Evolutionary conservation across 75 land plant genomes (phyloP), one percentile per base, ranked within the genome.

Genomic region (Cupressus sempervirens): DNA sequence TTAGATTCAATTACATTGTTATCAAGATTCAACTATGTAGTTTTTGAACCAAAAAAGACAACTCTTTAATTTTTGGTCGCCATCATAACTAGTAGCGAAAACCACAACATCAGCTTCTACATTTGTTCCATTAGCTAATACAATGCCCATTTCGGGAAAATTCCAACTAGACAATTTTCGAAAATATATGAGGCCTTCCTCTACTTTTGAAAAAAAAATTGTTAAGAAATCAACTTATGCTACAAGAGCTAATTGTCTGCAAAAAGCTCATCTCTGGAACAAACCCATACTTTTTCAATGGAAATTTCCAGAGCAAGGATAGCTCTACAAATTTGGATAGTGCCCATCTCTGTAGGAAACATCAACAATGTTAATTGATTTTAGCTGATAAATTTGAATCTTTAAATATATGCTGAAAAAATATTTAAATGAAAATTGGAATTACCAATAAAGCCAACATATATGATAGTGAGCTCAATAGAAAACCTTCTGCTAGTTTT

Each of bases 71-170:
- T 95, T 95, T 77, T 86, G 84, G 62, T 92, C 88, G 9, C 97
- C 95, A 36, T 95, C 90, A 75, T 83, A 95, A n/a, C 96, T 95
- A 46, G 95, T 95, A 11, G 91, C 90, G 30, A 93, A 86, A 40
- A 93, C 30, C 20, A 95, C 94, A 77, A 93, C 89, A 90, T 95
- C 97, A 13, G 97, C 97, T 81, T 92, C 92, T 40, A 95, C 18
- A 62, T 82, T 90, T 4, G 91, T 87, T 15, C 73, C 53, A 76
- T 95, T 94, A 3, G 91, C 94, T 34, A 95, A 84, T 29, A 91
- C 86, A 30, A 95, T 30, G 20, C 97, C 95, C 5, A 67, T 86
- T 9, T 86, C 85, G 36, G 56, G 88, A 74, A 93, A 95, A 80
- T 92, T 85, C 91, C 91, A 95, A 38, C 88, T 89, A 35, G 86